phyloP scores from a whole-genome alignment of 2,329 filamentous ascomycete genomes.

The Leptoxyphium fumago region DNA sequence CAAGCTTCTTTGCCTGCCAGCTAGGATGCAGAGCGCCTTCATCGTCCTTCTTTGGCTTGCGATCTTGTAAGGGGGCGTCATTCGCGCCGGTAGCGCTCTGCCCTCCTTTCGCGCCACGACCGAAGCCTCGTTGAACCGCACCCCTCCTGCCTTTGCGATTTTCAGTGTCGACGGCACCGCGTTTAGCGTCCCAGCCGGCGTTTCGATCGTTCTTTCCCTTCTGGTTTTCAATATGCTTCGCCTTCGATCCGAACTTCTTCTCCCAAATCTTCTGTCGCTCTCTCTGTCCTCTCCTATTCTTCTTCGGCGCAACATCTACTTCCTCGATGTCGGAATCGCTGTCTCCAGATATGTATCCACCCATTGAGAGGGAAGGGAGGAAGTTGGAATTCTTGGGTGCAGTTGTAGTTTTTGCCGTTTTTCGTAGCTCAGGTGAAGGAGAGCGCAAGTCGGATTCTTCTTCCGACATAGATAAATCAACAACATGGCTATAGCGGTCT shows the following conservation, averaged over 20 bases:
- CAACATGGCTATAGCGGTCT: slow-evolving; percentile 5
- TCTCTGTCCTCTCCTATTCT: slow-evolving; percentile 63
- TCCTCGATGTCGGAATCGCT: slow-evolving; percentile 50
- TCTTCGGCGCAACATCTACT: slow-evolving; percentile 39
- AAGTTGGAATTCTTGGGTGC: slow-evolving; percentile 40
- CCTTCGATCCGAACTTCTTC: slow-evolving; percentile 60
- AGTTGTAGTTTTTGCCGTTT: slow-evolving; percentile 7
- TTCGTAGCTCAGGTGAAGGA: slow-evolving; percentile 11
- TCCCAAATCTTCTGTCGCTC: slow-evolving; percentile 68
- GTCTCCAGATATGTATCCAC: slow-evolving; percentile 65
- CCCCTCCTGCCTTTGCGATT: slow-evolving; percentile 8
- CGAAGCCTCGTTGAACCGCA: slow-evolving; percentile 8
- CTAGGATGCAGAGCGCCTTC: slow-evolving; percentile 45
- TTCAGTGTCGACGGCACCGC: slow-evolving; percentile 32
- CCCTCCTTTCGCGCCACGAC: slow-evolving; percentile 2
- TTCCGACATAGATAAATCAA: slow-evolving; percentile 11
- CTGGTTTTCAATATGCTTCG: slow-evolving; percentile 47
- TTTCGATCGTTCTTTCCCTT: slow-evolving; percentile 26
- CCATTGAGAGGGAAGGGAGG: slow-evolving; percentile 59
- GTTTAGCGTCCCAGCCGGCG: slow-evolving; percentile 43
- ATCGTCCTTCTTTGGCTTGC: slow-evolving; percentile 27
- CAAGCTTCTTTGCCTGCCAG: slow-evolving; percentile 47
- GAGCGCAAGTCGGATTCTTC: slow-evolving; percentile 7
- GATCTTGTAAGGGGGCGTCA: slow-evolving; percentile 8
- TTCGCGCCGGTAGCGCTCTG: slow-evolving; percentile 13